Percentiles rank a stretch among this genome's conserved stretches.
Evolutionary conservation across 352 stramenopile species (phyloP).

Genomic region (Plasmopara muralis): DNA sequence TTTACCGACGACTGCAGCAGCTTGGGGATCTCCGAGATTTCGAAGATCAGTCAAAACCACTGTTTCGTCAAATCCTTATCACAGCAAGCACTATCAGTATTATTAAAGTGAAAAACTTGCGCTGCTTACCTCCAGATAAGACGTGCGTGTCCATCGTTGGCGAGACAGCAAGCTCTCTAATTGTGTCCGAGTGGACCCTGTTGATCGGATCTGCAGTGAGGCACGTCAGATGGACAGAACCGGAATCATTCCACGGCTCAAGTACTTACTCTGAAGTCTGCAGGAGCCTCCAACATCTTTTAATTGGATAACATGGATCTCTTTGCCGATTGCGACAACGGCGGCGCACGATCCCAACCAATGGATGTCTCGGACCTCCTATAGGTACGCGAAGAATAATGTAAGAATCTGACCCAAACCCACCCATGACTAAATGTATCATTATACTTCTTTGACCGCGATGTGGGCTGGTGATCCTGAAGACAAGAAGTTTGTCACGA

Average conservation of each 20-base stretch:
- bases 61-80: constrained; percentile 66
- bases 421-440: neutral
- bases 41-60: constrained; percentile 66
- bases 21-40: constrained; percentile 28
- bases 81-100: constrained; percentile 1
- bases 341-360: constrained; percentile 46
- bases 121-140: constrained; percentile 35
- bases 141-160: constrained; percentile 18
- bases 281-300: constrained; percentile 22
- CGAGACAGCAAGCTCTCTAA: constrained; percentile 61
- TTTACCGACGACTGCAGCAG: constrained; percentile 39
- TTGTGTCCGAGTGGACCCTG: constrained; percentile 57
- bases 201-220: constrained; percentile 39
- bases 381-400: constrained; percentile 5
- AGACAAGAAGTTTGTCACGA: constrained; percentile 44
- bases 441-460: constrained; percentile 34
- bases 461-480: constrained; percentile 24
- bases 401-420: neutral
- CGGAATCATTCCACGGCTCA: neutral
- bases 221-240: neutral
- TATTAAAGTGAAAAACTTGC: constrained; percentile 8
- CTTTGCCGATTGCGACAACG: constrained; percentile 57
- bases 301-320: constrained; percentile 60
- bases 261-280: constrained; percentile 28
- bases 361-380: constrained; percentile 71